Percentiles rank a stretch among this genome's conserved stretches.
These are phyloP conservation scores for Collybia nuda DNA, from an alignment of 768 basidiomycete genomes.

Conservation along the genomic window DNA sequence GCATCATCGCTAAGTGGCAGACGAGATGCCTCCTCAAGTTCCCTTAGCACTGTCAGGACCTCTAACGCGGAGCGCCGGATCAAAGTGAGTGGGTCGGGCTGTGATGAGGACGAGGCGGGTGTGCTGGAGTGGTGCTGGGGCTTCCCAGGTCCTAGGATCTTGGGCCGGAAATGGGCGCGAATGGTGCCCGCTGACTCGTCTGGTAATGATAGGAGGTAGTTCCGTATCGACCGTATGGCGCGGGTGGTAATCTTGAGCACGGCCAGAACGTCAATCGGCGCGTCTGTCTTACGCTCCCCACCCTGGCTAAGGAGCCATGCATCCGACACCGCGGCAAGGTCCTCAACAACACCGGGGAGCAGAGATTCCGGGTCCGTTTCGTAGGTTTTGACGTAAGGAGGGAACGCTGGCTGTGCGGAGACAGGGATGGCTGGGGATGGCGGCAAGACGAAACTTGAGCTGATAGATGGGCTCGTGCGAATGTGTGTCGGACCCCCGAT, in stretches of 20 bases:
- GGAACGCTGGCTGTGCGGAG: constrained; percentile 39
- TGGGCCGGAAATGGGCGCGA: constrained; percentile 58
- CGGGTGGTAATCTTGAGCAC: constrained; percentile 78
- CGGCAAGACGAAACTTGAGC: constrained; percentile 60
- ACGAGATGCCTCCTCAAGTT: constrained; percentile 77
- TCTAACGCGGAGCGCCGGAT: constrained; percentile 82
- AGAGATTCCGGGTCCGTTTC: constrained; percentile 79
- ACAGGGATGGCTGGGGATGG: constrained; percentile 64
- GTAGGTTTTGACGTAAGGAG: constrained; percentile 60
- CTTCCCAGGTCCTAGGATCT: constrained; percentile 38
- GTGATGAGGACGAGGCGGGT: constrained; percentile 25
- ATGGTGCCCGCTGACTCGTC: constrained; percentile 64
- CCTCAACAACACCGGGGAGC: constrained; percentile 75
- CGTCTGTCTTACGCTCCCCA: constrained; percentile 13
- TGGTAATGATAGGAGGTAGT: constrained; percentile 80
- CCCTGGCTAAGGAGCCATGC: constrained; percentile 55
- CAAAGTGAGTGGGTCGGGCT: constrained; percentile 60
- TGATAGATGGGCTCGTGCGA: constrained; percentile 39
- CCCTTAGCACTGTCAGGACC: constrained; percentile 75
- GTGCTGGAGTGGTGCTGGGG: constrained; percentile 25
- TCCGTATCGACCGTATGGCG: constrained; percentile 79
- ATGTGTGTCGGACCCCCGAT: constrained; percentile 60
- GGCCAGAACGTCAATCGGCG: constrained; percentile 59
- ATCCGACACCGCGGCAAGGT: constrained; percentile 60
- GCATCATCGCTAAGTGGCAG: constrained; percentile 77